These are phyloP conservation scores for Phytopythium delawarense DNA, from an alignment of 352 stramenopile species.

Conservation along the genomic window DNA sequence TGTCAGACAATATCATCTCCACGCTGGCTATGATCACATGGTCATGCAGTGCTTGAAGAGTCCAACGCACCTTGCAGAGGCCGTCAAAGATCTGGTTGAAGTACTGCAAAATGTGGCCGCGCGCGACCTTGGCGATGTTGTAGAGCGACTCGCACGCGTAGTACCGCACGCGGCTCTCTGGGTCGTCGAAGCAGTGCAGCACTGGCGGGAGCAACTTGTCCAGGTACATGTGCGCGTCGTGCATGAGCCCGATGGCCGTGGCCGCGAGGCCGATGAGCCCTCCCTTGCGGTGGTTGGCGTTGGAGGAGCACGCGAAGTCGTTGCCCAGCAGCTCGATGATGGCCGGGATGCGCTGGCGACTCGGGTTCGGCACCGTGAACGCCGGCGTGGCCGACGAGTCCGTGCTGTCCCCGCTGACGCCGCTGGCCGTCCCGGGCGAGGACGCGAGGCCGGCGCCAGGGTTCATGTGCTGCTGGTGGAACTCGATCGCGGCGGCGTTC, in stretches of 20 bases:
- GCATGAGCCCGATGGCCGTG: constrained; percentile 96
- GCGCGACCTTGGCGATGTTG: constrained; percentile 99
- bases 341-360: constrained; percentile 82
- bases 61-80: constrained; percentile 50
- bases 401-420: constrained; percentile 15
- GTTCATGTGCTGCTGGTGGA: constrained; percentile 52
- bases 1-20: constrained; percentile 19
- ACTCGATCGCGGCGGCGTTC: constrained; percentile 78
- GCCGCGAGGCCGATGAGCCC: constrained; percentile 98
- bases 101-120: constrained; percentile 94
- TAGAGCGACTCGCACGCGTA: constrained; percentile 99
- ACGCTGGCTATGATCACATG: neutral
- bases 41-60: neutral
- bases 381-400: constrained; percentile 6
- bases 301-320: constrained; percentile 98
- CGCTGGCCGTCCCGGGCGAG: constrained; percentile 15
- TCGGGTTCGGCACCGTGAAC: constrained; percentile 35
- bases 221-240: constrained; percentile 89
- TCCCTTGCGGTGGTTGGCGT: constrained; percentile 98
- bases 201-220: constrained; percentile 95
- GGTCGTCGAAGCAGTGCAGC: constrained; percentile 99
- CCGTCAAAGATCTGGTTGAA: constrained; percentile 99
- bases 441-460: constrained; percentile 7
- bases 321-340: constrained; percentile 97
- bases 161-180: constrained; percentile 96